Conservation (phyloP, 2,329 filamentous ascomycete species). For the Chaetomium sp. region DNA sequence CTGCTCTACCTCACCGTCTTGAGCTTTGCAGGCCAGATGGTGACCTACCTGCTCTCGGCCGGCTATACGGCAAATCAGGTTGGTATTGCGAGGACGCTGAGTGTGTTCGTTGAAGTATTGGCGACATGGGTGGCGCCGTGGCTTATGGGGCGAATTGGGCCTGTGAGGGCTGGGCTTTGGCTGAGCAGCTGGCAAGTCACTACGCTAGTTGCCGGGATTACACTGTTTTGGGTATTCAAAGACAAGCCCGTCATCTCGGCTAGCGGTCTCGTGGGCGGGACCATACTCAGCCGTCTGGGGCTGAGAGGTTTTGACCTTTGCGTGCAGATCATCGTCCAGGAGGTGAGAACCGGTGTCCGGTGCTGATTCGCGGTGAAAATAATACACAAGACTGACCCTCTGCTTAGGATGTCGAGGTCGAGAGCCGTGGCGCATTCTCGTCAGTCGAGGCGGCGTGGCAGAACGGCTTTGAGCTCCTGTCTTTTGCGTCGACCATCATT, state of each 20-base stretch:
- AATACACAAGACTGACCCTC: background rate
- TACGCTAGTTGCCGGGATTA: conserved; percentile 47
- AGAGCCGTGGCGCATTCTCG: conserved; percentile 60
- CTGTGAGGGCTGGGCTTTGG: conserved; percentile 70
- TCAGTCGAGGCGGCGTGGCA: conserved; percentile 68
- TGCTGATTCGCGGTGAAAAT: background rate
- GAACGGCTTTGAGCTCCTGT: conserved; percentile 69
- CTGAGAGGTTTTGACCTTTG: conserved; percentile 15
- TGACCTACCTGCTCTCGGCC: conserved; percentile 55
- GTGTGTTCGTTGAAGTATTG: conserved; percentile 58
- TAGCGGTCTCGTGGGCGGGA: background rate
- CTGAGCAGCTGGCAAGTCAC: conserved; percentile 67
- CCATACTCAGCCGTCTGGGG: conserved; percentile 13
- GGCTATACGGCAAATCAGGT: conserved; percentile 53
- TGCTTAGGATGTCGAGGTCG: conserved; percentile 51
- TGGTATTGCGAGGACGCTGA: conserved; percentile 54
- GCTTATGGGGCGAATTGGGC: conserved; percentile 57
- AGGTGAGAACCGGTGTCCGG: conserved; percentile 43
- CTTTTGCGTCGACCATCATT: conserved; percentile 66
- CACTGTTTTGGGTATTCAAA: conserved; percentile 3
- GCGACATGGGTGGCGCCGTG: conserved; percentile 63
- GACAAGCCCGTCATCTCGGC: background rate
- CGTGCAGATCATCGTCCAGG: conserved; percentile 54
- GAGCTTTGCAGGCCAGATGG: conserved; percentile 63
- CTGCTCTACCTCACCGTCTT: conserved; percentile 65